phyloP scores from a whole-genome alignment of 129 eudicot species.

The Ambrosia artemisiifolia region DNA sequence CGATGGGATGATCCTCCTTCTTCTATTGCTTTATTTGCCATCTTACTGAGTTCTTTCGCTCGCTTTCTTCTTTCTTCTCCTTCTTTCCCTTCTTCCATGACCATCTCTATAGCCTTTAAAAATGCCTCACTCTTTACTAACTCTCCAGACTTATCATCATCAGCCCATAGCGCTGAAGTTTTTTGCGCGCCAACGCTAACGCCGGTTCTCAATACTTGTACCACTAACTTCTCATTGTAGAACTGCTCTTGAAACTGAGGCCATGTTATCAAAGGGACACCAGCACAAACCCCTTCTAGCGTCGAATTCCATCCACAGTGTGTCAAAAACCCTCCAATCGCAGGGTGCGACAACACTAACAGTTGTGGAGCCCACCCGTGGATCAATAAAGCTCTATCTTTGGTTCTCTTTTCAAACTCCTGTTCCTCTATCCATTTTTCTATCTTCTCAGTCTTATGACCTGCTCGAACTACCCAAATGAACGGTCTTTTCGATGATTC shows the following conservation, averaged over 20 bases:
- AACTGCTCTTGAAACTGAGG: slow-evolving; percentile 63
- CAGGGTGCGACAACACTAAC: slow-evolving; percentile 45
- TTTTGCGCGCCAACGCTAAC: slow-evolving; percentile 40
- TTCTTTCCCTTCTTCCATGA: slow-evolving; percentile 38
- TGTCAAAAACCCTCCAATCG: slow-evolving; percentile 56
- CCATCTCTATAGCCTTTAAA: slow-evolving; percentile 24
- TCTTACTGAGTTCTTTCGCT: slow-evolving; percentile 23
- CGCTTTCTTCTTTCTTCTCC: slow-evolving; percentile 34
- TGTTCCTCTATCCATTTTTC: slow-evolving; percentile 42
- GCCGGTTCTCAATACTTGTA: slow-evolving; percentile 41
- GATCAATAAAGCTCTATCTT: slow-evolving; percentile 43
- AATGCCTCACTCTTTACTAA: slow-evolving; percentile 29
- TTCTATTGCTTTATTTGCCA: slow-evolving; percentile 36
- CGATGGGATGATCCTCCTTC: slow-evolving; percentile 44
- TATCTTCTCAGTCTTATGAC: slow-evolving; percentile 22
- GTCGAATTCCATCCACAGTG: slow-evolving; percentile 80
- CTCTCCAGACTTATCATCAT: slow-evolving; percentile 24
- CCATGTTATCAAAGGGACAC: slow-evolving; percentile 63
- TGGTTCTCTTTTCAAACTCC: slow-evolving; percentile 46
- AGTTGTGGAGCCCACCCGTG: slow-evolving; percentile 76
- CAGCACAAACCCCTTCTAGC: slow-evolving; percentile 51
- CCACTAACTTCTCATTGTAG: slow-evolving; percentile 46
- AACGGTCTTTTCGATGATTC: slow-evolving; percentile 36
- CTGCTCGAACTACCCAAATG: slow-evolving; percentile 41
- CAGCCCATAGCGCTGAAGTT: slow-evolving; percentile 15